Evolutionary conservation across 495 filamentous ascomycete genomes (phyloP).

Genomic region (Penicillium pulvis): DNA sequence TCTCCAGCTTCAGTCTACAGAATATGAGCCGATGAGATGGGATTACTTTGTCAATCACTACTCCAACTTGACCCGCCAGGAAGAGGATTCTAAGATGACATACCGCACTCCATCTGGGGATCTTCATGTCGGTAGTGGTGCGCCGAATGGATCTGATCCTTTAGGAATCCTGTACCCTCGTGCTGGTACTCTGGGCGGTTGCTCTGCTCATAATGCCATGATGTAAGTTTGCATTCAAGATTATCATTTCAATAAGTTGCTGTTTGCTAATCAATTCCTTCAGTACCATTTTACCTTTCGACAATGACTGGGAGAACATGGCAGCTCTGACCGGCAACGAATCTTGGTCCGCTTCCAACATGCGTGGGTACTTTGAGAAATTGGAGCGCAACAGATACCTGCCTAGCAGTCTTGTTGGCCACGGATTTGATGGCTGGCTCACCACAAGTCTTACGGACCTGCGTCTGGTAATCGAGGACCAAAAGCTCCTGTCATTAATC

Average conservation of each 20-base stretch:
- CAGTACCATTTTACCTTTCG: conserved; percentile 37
- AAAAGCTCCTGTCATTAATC: conserved; percentile 52
- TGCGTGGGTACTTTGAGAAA: conserved; percentile 41
- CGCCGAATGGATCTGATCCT: conserved; percentile 35
- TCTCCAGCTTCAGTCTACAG: conserved; percentile 39
- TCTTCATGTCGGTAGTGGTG: conserved; percentile 36
- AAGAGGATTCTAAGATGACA: conserved; percentile 46
- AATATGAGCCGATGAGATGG: conserved; percentile 44
- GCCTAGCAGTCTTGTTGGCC: conserved; percentile 43
- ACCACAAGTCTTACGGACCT: conserved; percentile 51
- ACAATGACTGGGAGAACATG: conserved; percentile 48
- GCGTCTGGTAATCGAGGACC: conserved; percentile 49
- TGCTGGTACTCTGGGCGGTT: conserved; percentile 47
- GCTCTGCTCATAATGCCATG: conserved; percentile 47
- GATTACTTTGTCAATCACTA: conserved; percentile 51
- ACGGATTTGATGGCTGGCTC: conserved; percentile 62
- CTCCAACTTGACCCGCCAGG: conserved; percentile 32
- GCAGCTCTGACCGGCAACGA: conserved; percentile 41
- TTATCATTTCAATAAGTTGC: too few relatives aligned
- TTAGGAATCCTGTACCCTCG: conserved; percentile 47
- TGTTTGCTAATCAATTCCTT: conserved; percentile 1
- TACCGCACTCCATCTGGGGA: conserved; percentile 38
- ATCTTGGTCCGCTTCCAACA: conserved; percentile 40
- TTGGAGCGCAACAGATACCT: conserved; percentile 59
- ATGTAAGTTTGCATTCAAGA: conserved; percentile 23